Evolutionary conservation across 371 early-diverging fungal genomes (phyloP).

Genomic region (Apophysomyces elegans): DNA sequence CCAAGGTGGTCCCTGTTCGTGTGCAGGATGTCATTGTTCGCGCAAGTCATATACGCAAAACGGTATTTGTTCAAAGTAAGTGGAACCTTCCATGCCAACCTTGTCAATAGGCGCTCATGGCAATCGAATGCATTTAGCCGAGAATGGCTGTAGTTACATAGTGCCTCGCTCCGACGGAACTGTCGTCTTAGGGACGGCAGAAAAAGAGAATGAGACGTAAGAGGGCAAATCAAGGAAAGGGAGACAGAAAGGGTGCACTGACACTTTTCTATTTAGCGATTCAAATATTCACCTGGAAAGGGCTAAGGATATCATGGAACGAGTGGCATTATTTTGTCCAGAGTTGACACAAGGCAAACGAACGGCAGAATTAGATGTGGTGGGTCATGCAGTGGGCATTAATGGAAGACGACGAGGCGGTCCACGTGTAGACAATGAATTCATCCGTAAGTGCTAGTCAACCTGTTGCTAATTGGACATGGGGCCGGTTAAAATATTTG

Average conservation of each 20-base stretch:
- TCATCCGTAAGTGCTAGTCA: slow-evolving; percentile 28
- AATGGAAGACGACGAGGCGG: slow-evolving; percentile 67
- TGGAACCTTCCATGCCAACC: not conserved
- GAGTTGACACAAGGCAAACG: slow-evolving; percentile 43
- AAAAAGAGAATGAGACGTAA: slow-evolving; percentile 63
- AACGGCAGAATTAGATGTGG: slow-evolving; percentile 45
- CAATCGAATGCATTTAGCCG: not conserved
- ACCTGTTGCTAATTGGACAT: slow-evolving; percentile 10
- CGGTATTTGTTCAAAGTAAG: slow-evolving; percentile 44
- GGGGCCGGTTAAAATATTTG: too few relatives aligned
- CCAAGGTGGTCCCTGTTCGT: slow-evolving; percentile 58
- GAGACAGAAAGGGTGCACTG: not conserved
- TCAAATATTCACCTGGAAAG: not conserved
- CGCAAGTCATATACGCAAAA: slow-evolving; percentile 64
- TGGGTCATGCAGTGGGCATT: slow-evolving; percentile 64
- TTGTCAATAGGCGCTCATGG: not conserved
- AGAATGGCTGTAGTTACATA: slow-evolving; percentile 58
- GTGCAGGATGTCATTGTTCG: slow-evolving; percentile 72
- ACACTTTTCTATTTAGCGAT: slow-evolving; percentile 5
- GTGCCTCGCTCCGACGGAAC: slow-evolving; percentile 79
- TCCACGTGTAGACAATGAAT: slow-evolving; percentile 68
- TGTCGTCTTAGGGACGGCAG: slow-evolving; percentile 79
- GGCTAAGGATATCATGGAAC: slow-evolving; percentile 30
- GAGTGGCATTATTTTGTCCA: slow-evolving; percentile 30
- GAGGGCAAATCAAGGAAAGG: not conserved